phyloP scores from a whole-genome alignment of 2,329 filamentous ascomycete species.

The Beauveria caledonica region DNA sequence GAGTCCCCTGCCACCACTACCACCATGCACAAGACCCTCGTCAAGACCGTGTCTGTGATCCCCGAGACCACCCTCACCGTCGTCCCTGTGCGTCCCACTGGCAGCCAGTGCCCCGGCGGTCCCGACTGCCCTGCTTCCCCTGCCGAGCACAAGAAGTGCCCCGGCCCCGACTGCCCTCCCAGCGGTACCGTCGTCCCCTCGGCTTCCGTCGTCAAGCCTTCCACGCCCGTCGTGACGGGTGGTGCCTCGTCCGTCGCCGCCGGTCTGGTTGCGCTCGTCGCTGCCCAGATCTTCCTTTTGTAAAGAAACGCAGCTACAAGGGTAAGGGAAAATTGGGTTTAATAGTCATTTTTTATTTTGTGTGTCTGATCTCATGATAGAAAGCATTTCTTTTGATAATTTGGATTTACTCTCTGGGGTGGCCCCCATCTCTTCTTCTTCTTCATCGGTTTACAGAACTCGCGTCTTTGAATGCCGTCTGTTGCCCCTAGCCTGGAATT shows the following conservation, averaged over 20 bases:
- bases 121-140: constrained; percentile 1
- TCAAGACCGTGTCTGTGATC: constrained; percentile 1
- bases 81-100: not conserved
- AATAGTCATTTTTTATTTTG: not conserved
- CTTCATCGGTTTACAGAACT: not conserved
- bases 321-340: not conserved
- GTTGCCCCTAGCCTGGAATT: not conserved
- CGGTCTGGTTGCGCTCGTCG: constrained; percentile 4
- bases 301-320: not conserved
- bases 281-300: constrained; percentile 7
- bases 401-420: constrained; percentile 5
- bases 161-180: constrained; percentile 4
- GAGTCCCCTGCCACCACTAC: not conserved
- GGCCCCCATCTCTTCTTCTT: not conserved
- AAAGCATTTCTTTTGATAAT: constrained; percentile 3
- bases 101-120: constrained; percentile 7
- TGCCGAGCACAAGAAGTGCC: not conserved
- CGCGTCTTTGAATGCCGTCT: not conserved
- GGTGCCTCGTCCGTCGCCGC: constrained; percentile 4
- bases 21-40: not conserved
- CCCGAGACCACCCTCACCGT: constrained; percentile 1
- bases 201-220: not conserved
- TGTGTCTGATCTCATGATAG: constrained; percentile 8
- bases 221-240: not conserved
- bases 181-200: not conserved